Evolutionary conservation across 495 filamentous ascomycete genomes (phyloP), one percentile per base, ranked within the genome.

Genomic region (Achaetomiella virescens): DNA sequence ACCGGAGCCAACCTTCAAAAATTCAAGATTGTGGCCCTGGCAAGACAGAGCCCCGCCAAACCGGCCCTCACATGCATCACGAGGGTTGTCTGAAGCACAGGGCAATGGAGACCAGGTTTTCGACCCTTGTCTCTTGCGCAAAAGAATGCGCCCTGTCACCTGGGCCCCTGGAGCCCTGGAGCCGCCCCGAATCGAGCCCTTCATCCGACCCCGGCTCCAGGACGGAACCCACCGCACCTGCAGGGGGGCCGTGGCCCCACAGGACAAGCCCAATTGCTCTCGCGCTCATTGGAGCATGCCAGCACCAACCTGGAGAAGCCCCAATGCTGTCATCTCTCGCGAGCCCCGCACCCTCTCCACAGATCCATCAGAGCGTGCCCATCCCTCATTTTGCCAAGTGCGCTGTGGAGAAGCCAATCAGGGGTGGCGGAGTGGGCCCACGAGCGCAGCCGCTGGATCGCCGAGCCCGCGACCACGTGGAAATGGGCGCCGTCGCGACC

Each of bases 161-260:
- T 52, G 49, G 31, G 18, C 48, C 37, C 20, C 20, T 21, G 25
- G 22, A 17, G 45, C 45, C 2, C 17, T 33, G 27, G 27, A 9
- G 27, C 9, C 27, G n/a, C 27, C 51, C 57, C 41, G 43, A 59
- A 49, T 59, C 49, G 53, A 63, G 56, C 61, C 61, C 53, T 63
- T 63, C 56, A 54, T 36, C 61, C 61, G 61, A 59, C 57, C 61
- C 61, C 57, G 49, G 61, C 43, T 54, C 38, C n/a, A 43, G 44
- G 20, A 45, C 52, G 60, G 51, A 48, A 46, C 52, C 43, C 56
- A 33, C 33, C 43, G 33, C 33, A 41, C 21, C 4, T 53, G 49
- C 49, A 42, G 36, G 4, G 7, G 14, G 14, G 2, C 17, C 41
- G 12, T 31, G 41, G 27, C 27, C 27, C 27, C 27, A 31, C 41